Conservation (phyloP, 768 basidiomycete genomes). For the Suillus subaureus region DNA sequence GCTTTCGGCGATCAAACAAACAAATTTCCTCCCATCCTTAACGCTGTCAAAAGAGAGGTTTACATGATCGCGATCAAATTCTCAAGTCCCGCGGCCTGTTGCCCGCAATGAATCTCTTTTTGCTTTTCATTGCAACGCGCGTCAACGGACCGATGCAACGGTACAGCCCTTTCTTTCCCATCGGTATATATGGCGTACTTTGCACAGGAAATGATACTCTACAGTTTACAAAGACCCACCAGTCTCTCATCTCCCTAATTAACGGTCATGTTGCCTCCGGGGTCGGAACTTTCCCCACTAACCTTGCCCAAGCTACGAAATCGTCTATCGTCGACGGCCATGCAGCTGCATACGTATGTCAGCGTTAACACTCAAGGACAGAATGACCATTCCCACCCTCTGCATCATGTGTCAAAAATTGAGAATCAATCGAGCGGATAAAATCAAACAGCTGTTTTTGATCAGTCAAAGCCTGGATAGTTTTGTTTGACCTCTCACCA, state of each 20-base stretch:
- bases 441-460: constrained; percentile 72
- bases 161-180: background rate
- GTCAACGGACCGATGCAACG: background rate
- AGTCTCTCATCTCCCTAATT: background rate
- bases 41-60: constrained; percentile 17
- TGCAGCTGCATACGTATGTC: constrained; percentile 51
- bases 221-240: background rate
- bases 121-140: background rate
- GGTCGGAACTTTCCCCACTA: background rate
- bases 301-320: constrained; percentile 70
- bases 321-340: constrained; percentile 91
- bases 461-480: constrained; percentile 12
- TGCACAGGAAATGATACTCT: background rate
- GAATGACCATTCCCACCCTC: constrained; percentile 54
- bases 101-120: background rate
- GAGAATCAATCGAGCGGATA: constrained; percentile 70
- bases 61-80: background rate
- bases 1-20: constrained; percentile 24
- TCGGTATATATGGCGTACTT: constrained; percentile 4
- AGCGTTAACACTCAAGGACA: constrained; percentile 6
- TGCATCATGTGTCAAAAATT: constrained; percentile 71
- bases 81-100: background rate
- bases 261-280: background rate
- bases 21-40: constrained; percentile 34
- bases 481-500: constrained; percentile 49